Evolutionary conservation across 495 filamentous ascomycete genomes (phyloP).

Genomic region (Xylaria bambusicola): DNA sequence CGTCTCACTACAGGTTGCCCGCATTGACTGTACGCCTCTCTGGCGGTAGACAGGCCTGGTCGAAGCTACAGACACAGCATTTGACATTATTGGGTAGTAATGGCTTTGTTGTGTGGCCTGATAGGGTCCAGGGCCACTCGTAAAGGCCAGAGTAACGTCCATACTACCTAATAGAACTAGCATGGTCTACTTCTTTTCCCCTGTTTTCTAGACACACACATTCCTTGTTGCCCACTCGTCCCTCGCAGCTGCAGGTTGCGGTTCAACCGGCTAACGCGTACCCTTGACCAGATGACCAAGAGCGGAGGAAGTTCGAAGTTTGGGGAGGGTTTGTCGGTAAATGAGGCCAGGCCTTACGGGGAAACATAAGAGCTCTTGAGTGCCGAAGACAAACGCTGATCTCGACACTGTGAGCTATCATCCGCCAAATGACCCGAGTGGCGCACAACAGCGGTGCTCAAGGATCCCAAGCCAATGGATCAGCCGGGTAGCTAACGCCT

Average conservation of each 20-base stretch:
- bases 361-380: constrained; percentile 7
- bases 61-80: constrained; percentile 2
- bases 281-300: constrained; percentile 4
- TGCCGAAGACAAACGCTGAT: constrained; percentile 11
- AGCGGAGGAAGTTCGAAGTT: constrained; percentile 5
- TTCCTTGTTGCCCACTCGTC: constrained; percentile 23
- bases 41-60: background rate
- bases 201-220: constrained; percentile 9
- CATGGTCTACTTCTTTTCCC: constrained; percentile 9
- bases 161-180: constrained; percentile 23
- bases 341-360: constrained; percentile 2
- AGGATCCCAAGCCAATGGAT: constrained; percentile 21
- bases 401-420: constrained; percentile 18
- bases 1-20: constrained; percentile 12
- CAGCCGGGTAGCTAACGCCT: constrained; percentile 19
- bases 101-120: constrained; percentile 20
- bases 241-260: constrained; percentile 19
- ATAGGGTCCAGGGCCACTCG: constrained; percentile 16
- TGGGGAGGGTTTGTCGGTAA: background rate
- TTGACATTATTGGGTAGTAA: constrained; percentile 18
- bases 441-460: constrained; percentile 10
- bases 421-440: constrained; percentile 15
- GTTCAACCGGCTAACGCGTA: constrained; percentile 18
- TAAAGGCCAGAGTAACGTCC: constrained; percentile 19
- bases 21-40: constrained; percentile 8